Evolutionary conservation across 2,329 filamentous ascomycete species (phyloP), one percentile per base, ranked within the genome.

Genomic region (Akanthomyces muscarius): DNA sequence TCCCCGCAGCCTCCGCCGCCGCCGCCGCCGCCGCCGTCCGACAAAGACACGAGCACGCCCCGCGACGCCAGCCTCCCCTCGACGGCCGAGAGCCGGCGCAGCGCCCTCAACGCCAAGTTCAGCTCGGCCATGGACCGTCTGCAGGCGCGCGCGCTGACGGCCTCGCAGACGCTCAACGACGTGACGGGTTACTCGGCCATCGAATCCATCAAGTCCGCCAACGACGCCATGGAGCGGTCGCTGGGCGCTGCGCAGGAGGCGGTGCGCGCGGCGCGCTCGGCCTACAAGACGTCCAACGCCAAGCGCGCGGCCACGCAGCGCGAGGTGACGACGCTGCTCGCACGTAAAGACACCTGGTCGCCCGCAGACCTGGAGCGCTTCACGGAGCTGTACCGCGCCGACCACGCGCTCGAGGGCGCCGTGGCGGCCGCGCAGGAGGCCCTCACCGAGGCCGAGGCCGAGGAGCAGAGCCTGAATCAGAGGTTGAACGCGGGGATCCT

Each of bases 171-270:
- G 64, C 85, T 99, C 76, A 99, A 97, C 76, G 91, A 93, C 70
- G 86, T 97, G 61, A 99, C 95, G 2, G 95, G 95, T 67, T 99
- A 98, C 80, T 90, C 90, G 1, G 87, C 89, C 50, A 98, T 99
- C 74, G 93, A 97, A 75, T 80, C 85, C 28, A 85, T 99, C 68
- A 96, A 97, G 73, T 78, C 80, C 11, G 86, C 90, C 64, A 98
- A 98, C 75, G 82, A 87, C 18, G 74, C 77, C 25, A 89, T 88
- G 64, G 90, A 91, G 71, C 67, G 73, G 11, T 79, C 80, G 45
- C 85, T 90, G 36, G 78, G 78, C 23, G 73, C 77, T 3, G 85
- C 89, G 3, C 88, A 92, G 68, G 73, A 77, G 25, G 81, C 81
- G 23, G 90, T 98, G 59, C 88, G 88, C 65, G 77, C 82, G 41